These are phyloP conservation scores for Salix koriyanagi DNA, from an alignment of 345 rosid genomes.

Conservation along the genomic window DNA sequence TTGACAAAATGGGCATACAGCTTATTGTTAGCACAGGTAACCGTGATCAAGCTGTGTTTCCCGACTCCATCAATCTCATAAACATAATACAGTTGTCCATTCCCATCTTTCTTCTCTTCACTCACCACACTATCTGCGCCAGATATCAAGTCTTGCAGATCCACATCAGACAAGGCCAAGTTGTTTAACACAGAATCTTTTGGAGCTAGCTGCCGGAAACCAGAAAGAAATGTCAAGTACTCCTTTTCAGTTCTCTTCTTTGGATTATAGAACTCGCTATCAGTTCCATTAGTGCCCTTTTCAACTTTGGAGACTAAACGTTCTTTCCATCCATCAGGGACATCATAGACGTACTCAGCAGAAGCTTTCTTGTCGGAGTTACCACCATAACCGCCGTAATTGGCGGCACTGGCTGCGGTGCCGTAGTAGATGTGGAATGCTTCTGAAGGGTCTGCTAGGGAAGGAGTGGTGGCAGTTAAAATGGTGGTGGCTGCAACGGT, in stretches of 20 bases:
- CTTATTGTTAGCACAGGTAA: constrained; percentile 84
- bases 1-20: constrained; percentile 89
- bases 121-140: constrained; percentile 62
- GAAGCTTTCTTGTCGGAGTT: constrained; percentile 80
- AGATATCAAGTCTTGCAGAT: constrained; percentile 72
- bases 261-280: constrained; percentile 85
- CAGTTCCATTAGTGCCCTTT: constrained; percentile 90
- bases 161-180: constrained; percentile 76
- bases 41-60: constrained; percentile 67
- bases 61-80: constrained; percentile 78
- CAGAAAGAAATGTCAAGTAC: constrained; percentile 77
- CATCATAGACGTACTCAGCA: constrained; percentile 90
- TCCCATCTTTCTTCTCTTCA: constrained; percentile 57
- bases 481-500: constrained; percentile 49
- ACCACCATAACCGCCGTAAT: constrained; percentile 87
- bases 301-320: constrained; percentile 84
- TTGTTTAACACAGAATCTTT: constrained; percentile 72
- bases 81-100: constrained; percentile 69
- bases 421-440: constrained; percentile 71
- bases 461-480: constrained; percentile 39
- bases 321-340: constrained; percentile 92
- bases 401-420: constrained; percentile 93
- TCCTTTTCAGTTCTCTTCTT: constrained; percentile 79
- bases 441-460: constrained; percentile 37
- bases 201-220: constrained; percentile 72